Conservation (phyloP, 2,329 filamentous ascomycete genomes). For the Xenoacremonium recifei region DNA sequence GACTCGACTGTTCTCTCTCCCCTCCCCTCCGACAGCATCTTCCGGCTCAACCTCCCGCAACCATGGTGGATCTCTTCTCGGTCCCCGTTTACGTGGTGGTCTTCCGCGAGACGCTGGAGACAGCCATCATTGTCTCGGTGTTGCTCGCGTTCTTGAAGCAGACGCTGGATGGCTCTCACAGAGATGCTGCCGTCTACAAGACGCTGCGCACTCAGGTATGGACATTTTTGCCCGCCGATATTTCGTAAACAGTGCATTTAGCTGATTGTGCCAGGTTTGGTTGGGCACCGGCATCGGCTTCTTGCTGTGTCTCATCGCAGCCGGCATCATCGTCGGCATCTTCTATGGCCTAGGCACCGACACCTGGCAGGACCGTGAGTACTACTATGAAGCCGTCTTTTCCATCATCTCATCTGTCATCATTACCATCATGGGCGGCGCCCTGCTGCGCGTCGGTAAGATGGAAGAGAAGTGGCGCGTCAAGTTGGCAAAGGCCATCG, state of each 20-base stretch:
- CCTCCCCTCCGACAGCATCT: not conserved
- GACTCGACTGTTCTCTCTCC: constrained; percentile 2
- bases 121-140: constrained; percentile 81
- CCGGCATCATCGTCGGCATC: constrained; percentile 66
- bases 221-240: not conserved
- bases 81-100: constrained; percentile 87
- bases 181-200: constrained; percentile 64
- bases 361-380: constrained; percentile 67
- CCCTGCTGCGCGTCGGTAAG: constrained; percentile 77
- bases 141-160: constrained; percentile 83
- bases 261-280: constrained; percentile 50
- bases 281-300: constrained; percentile 37
- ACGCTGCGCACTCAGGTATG: constrained; percentile 63
- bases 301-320: constrained; percentile 63
- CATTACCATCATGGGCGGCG: constrained; percentile 79
- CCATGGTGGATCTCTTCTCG: constrained; percentile 69
- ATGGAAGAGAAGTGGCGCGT: constrained; percentile 83
- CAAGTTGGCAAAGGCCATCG: constrained; percentile 72
- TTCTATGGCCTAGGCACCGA: constrained; percentile 69
- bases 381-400: constrained; percentile 82
- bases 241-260: not conserved
- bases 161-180: constrained; percentile 63
- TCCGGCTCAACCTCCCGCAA: constrained; percentile 3
- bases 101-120: constrained; percentile 83
- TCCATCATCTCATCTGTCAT: constrained; percentile 74